phyloP scores from a whole-genome alignment of 139 green algal species.

The Astrephomene gubernaculifera region DNA sequence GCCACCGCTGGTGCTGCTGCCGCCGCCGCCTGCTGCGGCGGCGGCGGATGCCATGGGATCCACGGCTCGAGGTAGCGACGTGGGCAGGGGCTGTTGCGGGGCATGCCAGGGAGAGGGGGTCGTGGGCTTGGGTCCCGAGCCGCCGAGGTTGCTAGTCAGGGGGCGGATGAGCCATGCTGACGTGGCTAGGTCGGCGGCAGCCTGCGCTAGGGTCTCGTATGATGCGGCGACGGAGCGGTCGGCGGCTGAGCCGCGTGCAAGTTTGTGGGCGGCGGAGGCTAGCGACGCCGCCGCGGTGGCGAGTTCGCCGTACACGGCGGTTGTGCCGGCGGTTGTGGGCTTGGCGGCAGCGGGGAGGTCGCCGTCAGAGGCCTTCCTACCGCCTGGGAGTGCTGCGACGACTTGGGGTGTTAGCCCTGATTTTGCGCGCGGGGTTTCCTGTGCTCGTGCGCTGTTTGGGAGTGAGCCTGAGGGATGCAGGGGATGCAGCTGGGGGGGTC shows the following conservation, averaged over 20 bases:
- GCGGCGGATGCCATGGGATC: neutral
- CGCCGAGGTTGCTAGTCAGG: neutral
- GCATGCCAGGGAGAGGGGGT: no score
- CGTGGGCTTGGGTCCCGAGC: no score
- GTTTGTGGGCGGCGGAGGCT: neutral
- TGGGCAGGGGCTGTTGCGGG: no score
- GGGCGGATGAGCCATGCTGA: constrained; percentile 16
- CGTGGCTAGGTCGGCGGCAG: constrained; percentile 11
- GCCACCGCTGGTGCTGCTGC: neutral
- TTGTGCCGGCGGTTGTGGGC: no score
- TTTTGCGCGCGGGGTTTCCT: no score
- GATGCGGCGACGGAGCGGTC: constrained; percentile 17
- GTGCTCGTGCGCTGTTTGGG: no score
- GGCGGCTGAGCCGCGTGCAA: neutral
- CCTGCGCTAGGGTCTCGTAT: constrained; percentile 23
- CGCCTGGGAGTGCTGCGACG: neutral
- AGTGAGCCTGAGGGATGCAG: no score
- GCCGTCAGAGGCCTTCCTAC: neutral
- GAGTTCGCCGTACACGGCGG: constrained; percentile 30
- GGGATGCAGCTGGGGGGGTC: no score
- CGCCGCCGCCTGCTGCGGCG: neutral
- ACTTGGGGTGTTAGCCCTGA: neutral
- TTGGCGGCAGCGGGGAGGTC: neutral
- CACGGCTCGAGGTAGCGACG: constrained; percentile 3
- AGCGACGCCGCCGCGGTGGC: constrained; percentile 20